Base-by-base conservation (phyloP, 805 yeast species). In the Torulaspora franciscae region DNA sequence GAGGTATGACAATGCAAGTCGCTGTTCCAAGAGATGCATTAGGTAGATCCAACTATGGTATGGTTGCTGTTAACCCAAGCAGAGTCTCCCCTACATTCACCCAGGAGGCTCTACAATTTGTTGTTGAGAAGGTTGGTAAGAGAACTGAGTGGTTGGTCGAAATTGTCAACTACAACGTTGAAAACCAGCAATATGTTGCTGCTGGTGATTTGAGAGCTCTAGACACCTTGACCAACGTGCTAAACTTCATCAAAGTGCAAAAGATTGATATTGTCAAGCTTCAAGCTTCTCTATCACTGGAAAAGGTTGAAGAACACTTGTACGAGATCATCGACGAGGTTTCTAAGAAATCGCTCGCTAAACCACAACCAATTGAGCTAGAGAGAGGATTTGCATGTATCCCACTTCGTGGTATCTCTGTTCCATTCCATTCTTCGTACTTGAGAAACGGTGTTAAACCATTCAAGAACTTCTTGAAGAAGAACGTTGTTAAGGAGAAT, bases 1-100 rank as follows among this genome's bases (percentile, higher is more conserved):
- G 99, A 76, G 99, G 99, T 79, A 93, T 93, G 98, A 95, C 99
- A 40, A 93, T 93, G 99, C 99, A 93, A 75, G 99, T 93, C 55
- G 99, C 99, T 38, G 99, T 93, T 55, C 98, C 98, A 66, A 85
- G 99, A 74, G 99, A 93, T 70, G 79, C 81, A 45, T 66, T 71
- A 41, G 99, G 99, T 40, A 85, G 98, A 73, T 93, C 99, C 48
- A 93, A 93, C 76, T 93, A 93, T 64, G 98, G 98, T 76, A 93
- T 93, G 99, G 80, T 88, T 74, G 99, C 99, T 43, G 90, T 91
- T 47, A 93, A 95, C 74, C 99, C 99, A 62, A 78, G 95, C 51
- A 83, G 99, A 71, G 84, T 93, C 51, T 80, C 85, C 45, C 72
- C 85, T 45, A 85, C 96, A 11, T 93, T 93, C 75, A 78, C 79